Conservation (phyloP, 768 basidiomycete species). For the Dioszegia hungarica region DNA sequence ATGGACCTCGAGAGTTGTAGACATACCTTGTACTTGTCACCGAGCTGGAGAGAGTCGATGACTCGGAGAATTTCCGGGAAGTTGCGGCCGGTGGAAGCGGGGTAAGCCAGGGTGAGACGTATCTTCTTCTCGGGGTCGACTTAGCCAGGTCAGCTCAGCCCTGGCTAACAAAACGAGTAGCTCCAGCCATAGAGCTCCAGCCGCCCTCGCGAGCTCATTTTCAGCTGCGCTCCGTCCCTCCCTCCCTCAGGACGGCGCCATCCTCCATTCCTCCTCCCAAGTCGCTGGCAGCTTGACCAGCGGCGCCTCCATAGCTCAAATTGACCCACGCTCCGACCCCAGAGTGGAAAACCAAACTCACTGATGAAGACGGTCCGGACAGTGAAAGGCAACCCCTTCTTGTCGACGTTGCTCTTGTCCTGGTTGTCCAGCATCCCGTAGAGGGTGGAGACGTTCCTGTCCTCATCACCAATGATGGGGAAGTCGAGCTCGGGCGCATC, state of each 20-base stretch:
- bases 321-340: no score
- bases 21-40: slow-evolving; percentile 52
- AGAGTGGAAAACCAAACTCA: no score
- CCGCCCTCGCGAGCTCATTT: no score
- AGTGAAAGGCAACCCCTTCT: slow-evolving; percentile 74
- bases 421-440: slow-evolving; percentile 97
- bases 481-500: slow-evolving; percentile 70
- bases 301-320: no score
- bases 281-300: no score
- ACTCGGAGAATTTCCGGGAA: slow-evolving; percentile 54
- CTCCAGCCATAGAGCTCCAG: no score
- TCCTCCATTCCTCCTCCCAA: neutral
- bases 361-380: slow-evolving; percentile 94
- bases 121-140: slow-evolving; percentile 94
- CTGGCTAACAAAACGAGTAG: no score
- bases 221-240: no score
- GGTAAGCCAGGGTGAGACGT: slow-evolving; percentile 83
- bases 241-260: no score
- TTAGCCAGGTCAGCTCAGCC: no score
- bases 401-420: slow-evolving; percentile 70
- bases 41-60: slow-evolving; percentile 87
- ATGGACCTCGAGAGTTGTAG: slow-evolving; percentile 53
- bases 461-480: slow-evolving; percentile 94
- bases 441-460: slow-evolving; percentile 70
- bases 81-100: slow-evolving; percentile 69